Evolutionary conservation across 805 yeast genomes (phyloP).

Genomic region (Ogataea pignaliae): DNA sequence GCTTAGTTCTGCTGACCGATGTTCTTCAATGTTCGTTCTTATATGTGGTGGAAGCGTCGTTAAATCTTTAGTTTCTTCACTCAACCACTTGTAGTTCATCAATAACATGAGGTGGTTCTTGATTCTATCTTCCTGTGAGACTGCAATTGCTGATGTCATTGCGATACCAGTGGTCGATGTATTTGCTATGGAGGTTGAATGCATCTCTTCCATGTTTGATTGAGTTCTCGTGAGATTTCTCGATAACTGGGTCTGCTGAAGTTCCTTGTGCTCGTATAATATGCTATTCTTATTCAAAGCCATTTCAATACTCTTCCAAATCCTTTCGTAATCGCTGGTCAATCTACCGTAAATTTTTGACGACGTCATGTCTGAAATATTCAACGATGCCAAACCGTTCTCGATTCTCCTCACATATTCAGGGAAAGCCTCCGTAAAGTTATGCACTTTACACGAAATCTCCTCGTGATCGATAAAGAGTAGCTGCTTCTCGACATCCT

Average conservation of each 20-base stretch:
- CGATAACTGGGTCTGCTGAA: conserved; percentile 1
- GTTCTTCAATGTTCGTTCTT: conserved; percentile 28
- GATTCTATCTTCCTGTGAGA: no score
- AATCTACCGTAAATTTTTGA: conserved; percentile 15
- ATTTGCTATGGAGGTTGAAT: no score
- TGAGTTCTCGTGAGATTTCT: conserved; percentile 1
- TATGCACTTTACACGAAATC: conserved; percentile 31
- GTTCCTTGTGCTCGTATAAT: conserved; percentile 6
- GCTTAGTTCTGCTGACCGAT: conserved; percentile 30
- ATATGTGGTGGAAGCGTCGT: conserved; percentile 16
- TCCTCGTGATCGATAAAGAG: conserved; percentile 31
- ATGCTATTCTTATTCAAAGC: conserved; percentile 11
- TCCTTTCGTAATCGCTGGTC: conserved; percentile 13
- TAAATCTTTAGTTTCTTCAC: conserved; percentile 35
- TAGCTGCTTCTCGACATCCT: conserved; percentile 52
- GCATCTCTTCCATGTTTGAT: background rate
- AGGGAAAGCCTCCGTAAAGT: conserved; percentile 44
- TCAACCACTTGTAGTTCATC: conserved; percentile 50
- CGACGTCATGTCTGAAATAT: conserved; percentile 7
- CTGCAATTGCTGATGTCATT: no score
- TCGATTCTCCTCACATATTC: conserved; percentile 40
- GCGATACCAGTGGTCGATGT: no score
- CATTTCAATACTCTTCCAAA: conserved; percentile 22
- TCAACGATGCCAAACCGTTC: conserved; percentile 16
- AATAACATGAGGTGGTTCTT: conserved; percentile 37